Percentiles rank a stretch among this genome's conserved stretches.
phyloP scores from a whole-genome alignment of 2,329 filamentous ascomycete species.

The Aspergillus fructus region DNA sequence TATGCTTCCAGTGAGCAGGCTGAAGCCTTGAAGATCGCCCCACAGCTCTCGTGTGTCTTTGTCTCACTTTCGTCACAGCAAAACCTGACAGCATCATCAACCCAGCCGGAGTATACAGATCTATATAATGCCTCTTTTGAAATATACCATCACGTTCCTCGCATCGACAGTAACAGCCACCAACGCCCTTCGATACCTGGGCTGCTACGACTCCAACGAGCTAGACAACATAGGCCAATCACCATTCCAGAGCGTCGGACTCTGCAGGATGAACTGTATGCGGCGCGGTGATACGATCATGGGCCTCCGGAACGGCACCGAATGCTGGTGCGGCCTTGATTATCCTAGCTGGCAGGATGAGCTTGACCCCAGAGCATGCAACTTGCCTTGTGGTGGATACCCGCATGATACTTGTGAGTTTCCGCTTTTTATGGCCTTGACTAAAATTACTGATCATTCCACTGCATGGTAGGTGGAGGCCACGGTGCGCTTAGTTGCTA shows the following conservation, averaged over 20 bases:
- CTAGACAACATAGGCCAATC: background rate
- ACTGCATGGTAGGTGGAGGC: background rate
- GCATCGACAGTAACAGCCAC: background rate
- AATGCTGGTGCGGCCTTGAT: constrained; percentile 7
- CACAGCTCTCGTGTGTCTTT: background rate
- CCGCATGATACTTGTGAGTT: background rate
- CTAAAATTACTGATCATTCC: too few relatives aligned
- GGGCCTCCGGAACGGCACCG: background rate
- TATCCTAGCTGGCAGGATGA: background rate
- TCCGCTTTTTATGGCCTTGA: background rate
- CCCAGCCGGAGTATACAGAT: too few relatives aligned
- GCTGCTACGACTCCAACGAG: constrained; percentile 1
- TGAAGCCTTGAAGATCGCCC: too few relatives aligned
- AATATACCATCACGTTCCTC: background rate
- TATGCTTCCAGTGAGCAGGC: too few relatives aligned
- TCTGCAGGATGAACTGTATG: background rate
- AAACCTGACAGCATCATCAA: too few relatives aligned
- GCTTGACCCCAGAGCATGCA: background rate
- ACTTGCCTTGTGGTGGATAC: constrained; percentile 4
- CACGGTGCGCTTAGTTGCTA: background rate
- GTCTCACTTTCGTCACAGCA: too few relatives aligned
- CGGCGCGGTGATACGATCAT: background rate
- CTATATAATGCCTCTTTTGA: background rate
- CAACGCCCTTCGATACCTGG: background rate
- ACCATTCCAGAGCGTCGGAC: constrained; percentile 1